Percentiles rank a stretch among this genome's conserved stretches.
phyloP scores from a whole-genome alignment of 2,329 filamentous ascomycete species.

The Grosmannia serpens region DNA sequence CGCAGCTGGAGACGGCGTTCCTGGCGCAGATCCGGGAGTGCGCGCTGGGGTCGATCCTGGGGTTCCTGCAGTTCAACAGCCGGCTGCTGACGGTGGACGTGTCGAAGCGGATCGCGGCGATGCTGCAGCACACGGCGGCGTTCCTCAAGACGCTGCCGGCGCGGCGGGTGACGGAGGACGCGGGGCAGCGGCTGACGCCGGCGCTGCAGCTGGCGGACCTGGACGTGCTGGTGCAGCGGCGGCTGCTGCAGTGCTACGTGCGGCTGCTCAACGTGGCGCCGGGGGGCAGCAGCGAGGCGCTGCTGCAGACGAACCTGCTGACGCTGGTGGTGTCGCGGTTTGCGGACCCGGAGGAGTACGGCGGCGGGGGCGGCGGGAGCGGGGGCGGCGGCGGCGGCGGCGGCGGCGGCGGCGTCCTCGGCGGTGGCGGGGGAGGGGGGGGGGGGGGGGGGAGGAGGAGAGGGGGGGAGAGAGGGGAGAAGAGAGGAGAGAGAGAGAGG shows the following conservation, averaged over 20 bases:
- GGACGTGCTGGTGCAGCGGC: constrained; percentile 82
- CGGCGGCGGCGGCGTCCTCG: constrained; percentile 48
- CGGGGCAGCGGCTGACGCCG: constrained; percentile 70
- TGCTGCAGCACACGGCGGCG: constrained; percentile 88
- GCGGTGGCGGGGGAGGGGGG: constrained; percentile 42
- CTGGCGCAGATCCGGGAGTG: constrained; percentile 91
- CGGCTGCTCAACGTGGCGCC: constrained; percentile 84
- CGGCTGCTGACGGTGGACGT: constrained; percentile 87
- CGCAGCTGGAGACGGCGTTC: constrained; percentile 81
- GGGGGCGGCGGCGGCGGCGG: constrained; percentile 35
- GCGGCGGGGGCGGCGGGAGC: constrained; percentile 38
- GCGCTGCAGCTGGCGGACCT: constrained; percentile 82
- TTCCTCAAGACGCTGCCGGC: constrained; percentile 78
- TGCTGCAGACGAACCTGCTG: constrained; percentile 83
- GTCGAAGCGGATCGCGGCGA: constrained; percentile 79
- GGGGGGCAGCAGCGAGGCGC: constrained; percentile 68
- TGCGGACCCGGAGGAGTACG: constrained; percentile 83
- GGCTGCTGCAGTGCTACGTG: constrained; percentile 90
- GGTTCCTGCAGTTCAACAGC: constrained; percentile 89
- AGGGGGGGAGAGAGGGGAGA: background rate
- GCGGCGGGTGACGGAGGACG: constrained; percentile 79
- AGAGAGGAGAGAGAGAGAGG: background rate
- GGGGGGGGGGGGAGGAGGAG: background rate
- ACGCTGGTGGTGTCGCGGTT: constrained; percentile 85
- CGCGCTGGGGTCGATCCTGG: constrained; percentile 78